Base-by-base conservation (phyloP, 805 yeast genomes). In the Candida vartiovaarae region DNA sequence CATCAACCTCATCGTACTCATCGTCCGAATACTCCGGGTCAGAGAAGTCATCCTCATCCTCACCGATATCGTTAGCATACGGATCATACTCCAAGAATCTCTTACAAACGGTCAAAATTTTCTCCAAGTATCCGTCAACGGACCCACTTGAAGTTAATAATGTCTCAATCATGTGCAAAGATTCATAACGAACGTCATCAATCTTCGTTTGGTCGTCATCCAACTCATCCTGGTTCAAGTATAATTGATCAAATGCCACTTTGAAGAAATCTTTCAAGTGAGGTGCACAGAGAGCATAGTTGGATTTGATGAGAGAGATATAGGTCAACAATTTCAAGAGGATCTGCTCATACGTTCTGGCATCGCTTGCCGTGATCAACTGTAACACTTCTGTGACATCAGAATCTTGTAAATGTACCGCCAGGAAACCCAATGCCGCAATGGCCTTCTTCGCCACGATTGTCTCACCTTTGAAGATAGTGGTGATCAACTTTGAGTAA, bases 361-460 rank as follows among this genome's bases (percentile, higher is more conserved):
- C 47, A 4, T 45, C 50, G 6, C 48, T 51, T 8, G 46, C 42
- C n/a, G 51, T 41, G 15, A 52, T 56, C 47, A 54, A 29, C 20
- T 52, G 5, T 8, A 54, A 34, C 41, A 58, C 39, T 42, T 45
- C 28, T 20, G 52, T 43, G 53, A 65, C 60, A 26, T 55, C 59
- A 2, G 53, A 50, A 0, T 46, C 47, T 5, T 61, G 39, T 28
- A 66, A 41, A 35, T 60, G 48, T 27, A 57, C 52, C n/a, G 68
- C 56, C 15, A 76, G 54, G n/a, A 55, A 53, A 5, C 76, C 78
- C 20, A 76, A 61, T 0, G 75, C 74, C n/a, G 65, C 60, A 23
- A 75, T 68, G 0, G 80, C 65, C 35, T 78, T 66, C 49, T 75
- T 77, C 37, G 75, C 66, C 20, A 76, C 65, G n/a, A 75, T 65